phyloP scores from a whole-genome alignment of 2,329 filamentous ascomycete species.

The Esteya vermicola region DNA sequence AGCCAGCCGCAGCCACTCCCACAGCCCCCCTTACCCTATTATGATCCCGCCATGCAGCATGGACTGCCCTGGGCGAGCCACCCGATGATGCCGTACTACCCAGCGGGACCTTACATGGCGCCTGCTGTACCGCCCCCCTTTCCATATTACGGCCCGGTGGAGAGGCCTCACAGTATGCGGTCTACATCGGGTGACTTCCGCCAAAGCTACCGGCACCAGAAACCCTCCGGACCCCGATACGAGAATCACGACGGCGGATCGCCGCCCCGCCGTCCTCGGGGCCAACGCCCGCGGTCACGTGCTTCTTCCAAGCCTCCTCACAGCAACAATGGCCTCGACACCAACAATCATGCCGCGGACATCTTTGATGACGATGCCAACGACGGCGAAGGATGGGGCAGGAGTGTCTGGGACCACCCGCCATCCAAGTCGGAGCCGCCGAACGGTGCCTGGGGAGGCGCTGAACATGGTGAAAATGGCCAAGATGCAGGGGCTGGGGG shows the following conservation, averaged over 20 bases:
- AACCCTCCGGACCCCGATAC: too few species aligned
- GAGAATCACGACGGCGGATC: background rate
- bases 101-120: too few species aligned
- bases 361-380: conserved; percentile 2
- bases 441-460: too few species aligned
- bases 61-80: background rate
- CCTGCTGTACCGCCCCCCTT: too few species aligned
- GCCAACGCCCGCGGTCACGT: too few species aligned
- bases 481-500: too few species aligned
- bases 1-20: conserved; percentile 28
- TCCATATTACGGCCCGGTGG: background rate
- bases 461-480: background rate
- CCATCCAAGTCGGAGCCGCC: background rate
- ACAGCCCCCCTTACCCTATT: conserved; percentile 31
- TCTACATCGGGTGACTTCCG: background rate
- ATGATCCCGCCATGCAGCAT: conserved; percentile 10
- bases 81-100: conserved; percentile 1
- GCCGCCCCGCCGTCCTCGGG: background rate
- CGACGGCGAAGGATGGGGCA: conserved; percentile 7
- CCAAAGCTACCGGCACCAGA: background rate
- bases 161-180: background rate
- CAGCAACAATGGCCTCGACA: conserved; percentile 11
- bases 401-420: conserved; percentile 4
- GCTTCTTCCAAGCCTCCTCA: too few species aligned
- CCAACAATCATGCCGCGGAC: conserved; percentile 6